Percentiles rank a stretch among this genome's conserved stretches.
These are phyloP conservation scores for Kwoniella dendrophila DNA, from an alignment of 768 basidiomycete genomes.

Conservation along the genomic window DNA sequence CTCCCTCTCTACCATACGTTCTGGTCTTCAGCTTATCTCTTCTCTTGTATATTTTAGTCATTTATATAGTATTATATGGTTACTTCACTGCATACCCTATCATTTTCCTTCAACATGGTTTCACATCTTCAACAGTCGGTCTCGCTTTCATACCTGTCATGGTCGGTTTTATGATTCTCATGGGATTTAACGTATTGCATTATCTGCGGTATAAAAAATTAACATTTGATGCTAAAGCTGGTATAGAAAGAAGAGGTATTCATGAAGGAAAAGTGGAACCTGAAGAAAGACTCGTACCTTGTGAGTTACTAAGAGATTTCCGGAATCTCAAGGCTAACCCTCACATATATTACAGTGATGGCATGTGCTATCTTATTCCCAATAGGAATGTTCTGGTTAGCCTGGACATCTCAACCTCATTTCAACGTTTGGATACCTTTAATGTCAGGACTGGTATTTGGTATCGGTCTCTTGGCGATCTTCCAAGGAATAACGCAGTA, in stretches of 20 bases:
- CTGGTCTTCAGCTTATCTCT: background rate
- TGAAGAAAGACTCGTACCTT: slow-evolving; percentile 35
- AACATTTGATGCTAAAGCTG: slow-evolving; percentile 26
- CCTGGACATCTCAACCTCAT: slow-evolving; percentile 30
- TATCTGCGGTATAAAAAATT: slow-evolving; percentile 29
- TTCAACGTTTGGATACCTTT: slow-evolving; percentile 31
- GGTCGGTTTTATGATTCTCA: slow-evolving; percentile 32
- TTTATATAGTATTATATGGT: slow-evolving; percentile 33
- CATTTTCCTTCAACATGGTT: slow-evolving; percentile 30
- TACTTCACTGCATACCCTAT: slow-evolving; percentile 35
- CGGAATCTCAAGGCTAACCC: background rate
- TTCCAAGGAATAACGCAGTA: slow-evolving; percentile 37
- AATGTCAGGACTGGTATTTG: slow-evolving; percentile 36
- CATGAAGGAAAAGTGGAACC: slow-evolving; percentile 35
- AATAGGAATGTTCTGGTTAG: slow-evolving; percentile 38
- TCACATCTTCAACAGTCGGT: slow-evolving; percentile 17
- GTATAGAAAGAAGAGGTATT: slow-evolving; percentile 28
- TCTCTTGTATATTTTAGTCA: slow-evolving; percentile 16
- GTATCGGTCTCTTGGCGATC: slow-evolving; percentile 32
- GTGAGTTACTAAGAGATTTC: slow-evolving; percentile 18
- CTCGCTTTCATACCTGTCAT: slow-evolving; percentile 37
- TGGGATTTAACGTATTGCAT: slow-evolving; percentile 17
- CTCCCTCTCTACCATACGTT: background rate
- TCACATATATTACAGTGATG: slow-evolving; percentile 19
- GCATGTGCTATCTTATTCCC: slow-evolving; percentile 24